Conservation (phyloP, 202 grass and related monocot genomes). For the Bolboschoenoplectus hybrid region DNA sequence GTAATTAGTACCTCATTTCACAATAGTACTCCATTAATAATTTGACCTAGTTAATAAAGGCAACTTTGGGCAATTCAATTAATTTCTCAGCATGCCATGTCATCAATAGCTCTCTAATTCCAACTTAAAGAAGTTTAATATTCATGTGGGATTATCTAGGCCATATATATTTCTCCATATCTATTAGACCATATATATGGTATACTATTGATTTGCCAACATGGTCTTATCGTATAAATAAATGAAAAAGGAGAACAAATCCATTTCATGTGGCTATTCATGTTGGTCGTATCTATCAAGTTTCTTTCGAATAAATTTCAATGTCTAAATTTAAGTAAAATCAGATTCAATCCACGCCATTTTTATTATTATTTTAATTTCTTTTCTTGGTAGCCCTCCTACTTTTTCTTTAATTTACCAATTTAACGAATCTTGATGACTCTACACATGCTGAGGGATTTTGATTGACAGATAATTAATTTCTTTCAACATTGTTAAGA, state of each 20-base stretch:
- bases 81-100: neutral
- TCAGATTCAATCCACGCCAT: conserved; percentile 8
- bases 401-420: neutral
- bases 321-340: neutral
- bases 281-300: neutral
- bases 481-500: neutral
- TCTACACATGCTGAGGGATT: neutral
- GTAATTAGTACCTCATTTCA: neutral
- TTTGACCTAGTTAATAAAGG: neutral
- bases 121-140: neutral
- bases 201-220: neutral
- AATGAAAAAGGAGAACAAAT: conserved; percentile 26
- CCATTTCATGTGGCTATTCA: conserved; percentile 7
- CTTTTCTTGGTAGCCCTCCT: too few species aligned
- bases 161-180: neutral
- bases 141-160: neutral
- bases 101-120: neutral
- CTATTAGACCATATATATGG: neutral
- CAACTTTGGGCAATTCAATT: too few species aligned
- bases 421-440: neutral
- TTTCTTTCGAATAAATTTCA: conserved; percentile 27
- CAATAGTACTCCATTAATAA: neutral
- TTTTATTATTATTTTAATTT: neutral
- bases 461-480: neutral
- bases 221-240: conserved; percentile 20